Evolutionary conservation across 352 stramenopile species (phyloP).

Genomic region (Pythium scleroteichum): DNA sequence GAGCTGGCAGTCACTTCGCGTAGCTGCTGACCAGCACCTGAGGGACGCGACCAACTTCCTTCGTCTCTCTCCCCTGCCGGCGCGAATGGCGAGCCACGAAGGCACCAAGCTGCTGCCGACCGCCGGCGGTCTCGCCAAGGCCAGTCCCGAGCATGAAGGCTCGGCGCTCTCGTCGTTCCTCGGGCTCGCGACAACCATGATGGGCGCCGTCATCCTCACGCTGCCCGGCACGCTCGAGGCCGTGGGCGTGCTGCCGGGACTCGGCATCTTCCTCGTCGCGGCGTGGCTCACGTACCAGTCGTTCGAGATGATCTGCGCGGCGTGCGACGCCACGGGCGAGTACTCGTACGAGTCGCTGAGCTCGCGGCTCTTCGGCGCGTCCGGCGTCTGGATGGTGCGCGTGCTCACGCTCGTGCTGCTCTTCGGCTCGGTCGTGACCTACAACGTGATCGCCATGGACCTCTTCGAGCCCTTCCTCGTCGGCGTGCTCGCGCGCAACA

Average conservation of each 20-base stretch:
- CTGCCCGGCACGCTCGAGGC: constrained; percentile 67
- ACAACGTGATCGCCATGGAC: constrained; percentile 87
- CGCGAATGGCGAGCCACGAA: constrained; percentile 14
- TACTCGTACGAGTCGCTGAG: constrained; percentile 84
- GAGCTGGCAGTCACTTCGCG: not conserved
- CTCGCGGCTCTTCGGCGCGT: constrained; percentile 66
- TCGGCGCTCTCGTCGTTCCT: constrained; percentile 76
- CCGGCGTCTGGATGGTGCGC: constrained; percentile 72
- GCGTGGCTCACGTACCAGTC: constrained; percentile 66
- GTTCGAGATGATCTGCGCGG: constrained; percentile 72
- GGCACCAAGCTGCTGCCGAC: constrained; percentile 21
- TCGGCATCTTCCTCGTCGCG: constrained; percentile 56
- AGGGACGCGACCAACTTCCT: not conserved
- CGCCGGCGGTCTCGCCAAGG: constrained; percentile 12
- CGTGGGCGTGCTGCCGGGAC: constrained; percentile 46
- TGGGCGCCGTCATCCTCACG: constrained; percentile 75
- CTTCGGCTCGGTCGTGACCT: constrained; percentile 80
- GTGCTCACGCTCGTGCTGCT: constrained; percentile 73
- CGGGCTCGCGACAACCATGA: constrained; percentile 83
- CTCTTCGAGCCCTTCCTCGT: constrained; percentile 78
- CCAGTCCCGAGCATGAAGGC: constrained; percentile 29
- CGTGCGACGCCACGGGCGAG: constrained; percentile 59
- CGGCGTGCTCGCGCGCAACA: constrained; percentile 52
- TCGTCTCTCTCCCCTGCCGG: not conserved
- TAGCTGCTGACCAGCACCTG: not conserved